Evolutionary conservation across 169 alveolate species (phyloP).

Genomic region (Cryptosporidium andersoni): DNA sequence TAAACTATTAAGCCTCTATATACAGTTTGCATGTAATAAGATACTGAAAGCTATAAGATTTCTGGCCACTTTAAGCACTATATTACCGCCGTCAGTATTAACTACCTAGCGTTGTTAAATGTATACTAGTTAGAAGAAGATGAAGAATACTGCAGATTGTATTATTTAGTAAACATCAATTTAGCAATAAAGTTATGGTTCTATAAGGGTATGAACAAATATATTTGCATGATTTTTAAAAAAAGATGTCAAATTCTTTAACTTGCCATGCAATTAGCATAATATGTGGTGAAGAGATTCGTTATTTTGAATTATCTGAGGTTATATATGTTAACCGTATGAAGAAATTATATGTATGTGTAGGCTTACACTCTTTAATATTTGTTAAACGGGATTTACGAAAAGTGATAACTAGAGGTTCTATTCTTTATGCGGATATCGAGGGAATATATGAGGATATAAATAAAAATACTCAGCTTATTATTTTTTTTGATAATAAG

Average conservation of each 20-base stretch:
- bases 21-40: no score
- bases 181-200: no score
- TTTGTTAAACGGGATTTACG: conserved; percentile 42
- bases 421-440: conserved; percentile 14
- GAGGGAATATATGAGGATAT: conserved; percentile 63
- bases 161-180: no score
- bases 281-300: conserved; percentile 61
- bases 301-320: conserved; percentile 57
- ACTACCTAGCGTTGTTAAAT: no score
- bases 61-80: no score
- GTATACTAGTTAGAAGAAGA: no score
- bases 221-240: no score
- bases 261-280: conserved; percentile 57
- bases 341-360: conserved; percentile 55
- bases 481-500: conserved; percentile 30
- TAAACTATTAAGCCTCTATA: no score
- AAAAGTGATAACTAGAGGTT: conserved; percentile 32
- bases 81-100: no score
- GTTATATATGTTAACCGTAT: conserved; percentile 33
- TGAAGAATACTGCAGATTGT: no score
- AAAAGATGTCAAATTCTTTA: conserved; percentile 23
- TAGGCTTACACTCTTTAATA: conserved; percentile 36
- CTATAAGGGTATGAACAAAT: no score
- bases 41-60: no score
- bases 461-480: conserved; percentile 37